Base-by-base conservation (phyloP, 768 basidiomycete species). In the Termitomyces sp. region DNA sequence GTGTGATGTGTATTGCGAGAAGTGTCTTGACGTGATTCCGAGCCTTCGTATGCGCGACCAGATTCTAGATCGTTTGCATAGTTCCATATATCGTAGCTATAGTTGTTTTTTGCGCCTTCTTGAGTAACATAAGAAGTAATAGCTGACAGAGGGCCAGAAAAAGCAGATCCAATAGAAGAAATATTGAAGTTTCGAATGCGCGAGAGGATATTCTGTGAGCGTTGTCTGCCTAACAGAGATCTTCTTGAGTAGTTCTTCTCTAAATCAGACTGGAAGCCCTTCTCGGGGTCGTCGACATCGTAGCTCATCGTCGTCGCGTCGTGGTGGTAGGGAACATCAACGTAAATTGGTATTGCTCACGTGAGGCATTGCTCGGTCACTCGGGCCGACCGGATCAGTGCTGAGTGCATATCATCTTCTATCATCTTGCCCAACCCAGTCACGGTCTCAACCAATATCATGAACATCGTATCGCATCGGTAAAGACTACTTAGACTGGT, bases 161-260 rank as follows among this genome's bases (percentile, higher is more conserved):
- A 68, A 61, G 66, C 54, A 63, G 66, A 67, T 24, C 67, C 63
- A 24, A 71, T 60, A 11, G 67, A 67, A 52, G 62, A 61, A 18
- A 68, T 53, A 56, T 67, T 69, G 55, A 71, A 68, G 59, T 61
- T 68, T 28, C 66, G 68, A 55, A 71, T 64, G 53, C 65, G 67
- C 40, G 66, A 62, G 22, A 70, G 63, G 18, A 70, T 40, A 42
- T 44, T 61, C 28, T 59, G 61, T 44, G 66, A 55, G 35, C 60
- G 56, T 15, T 60, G 58, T 44, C 64, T 46, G 50, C 42, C 53
- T 15, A 7, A n/a, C 15, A 33, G 1, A 16, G 57, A 6, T 36
- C 22, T 46, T 57, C 40, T 51, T 22, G 18, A 11, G n/a, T 38
- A 18, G 12, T 38, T 15, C 51, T 24, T 65, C 51, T 53, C 58